Evolutionary conservation across 192 early-diverging fungal genomes (phyloP).

Genomic region (Coemansia sp.): DNA sequence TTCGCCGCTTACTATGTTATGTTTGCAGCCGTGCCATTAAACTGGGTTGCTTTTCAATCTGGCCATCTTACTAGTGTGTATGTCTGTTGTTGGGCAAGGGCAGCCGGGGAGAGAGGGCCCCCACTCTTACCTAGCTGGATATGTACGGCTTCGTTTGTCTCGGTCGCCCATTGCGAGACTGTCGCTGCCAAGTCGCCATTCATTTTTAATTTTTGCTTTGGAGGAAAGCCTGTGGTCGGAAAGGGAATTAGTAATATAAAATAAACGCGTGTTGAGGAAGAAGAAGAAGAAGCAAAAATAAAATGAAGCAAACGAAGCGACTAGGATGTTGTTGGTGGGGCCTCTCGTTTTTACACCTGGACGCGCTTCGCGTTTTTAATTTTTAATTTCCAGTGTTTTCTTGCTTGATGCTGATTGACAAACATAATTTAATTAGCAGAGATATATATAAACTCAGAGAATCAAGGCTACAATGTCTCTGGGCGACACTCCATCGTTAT

Average conservation of each 20-base stretch:
- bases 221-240: not conserved
- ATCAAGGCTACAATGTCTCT: conserved; percentile 49
- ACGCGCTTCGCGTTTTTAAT: not conserved
- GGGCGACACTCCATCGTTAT: conserved; percentile 53
- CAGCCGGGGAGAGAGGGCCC: too few species aligned
- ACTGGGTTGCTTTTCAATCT: too few species aligned
- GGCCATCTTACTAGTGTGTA: too few species aligned
- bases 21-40: too few species aligned
- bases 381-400: too few species aligned
- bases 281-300: not conserved
- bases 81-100: too few species aligned
- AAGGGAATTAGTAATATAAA: not conserved
- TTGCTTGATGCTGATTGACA: too few species aligned
- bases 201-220: conserved; percentile 18
- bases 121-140: conserved; percentile 35
- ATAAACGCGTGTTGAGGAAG: not conserved
- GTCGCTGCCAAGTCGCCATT: conserved; percentile 31
- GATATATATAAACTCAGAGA: conserved; percentile 11
- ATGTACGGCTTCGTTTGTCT: conserved; percentile 44
- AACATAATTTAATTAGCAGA: conserved; percentile 5
- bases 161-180: conserved; percentile 45
- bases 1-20: conserved; percentile 37
- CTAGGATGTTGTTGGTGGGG: not conserved
- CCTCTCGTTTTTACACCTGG: too few species aligned
- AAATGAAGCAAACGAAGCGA: not conserved